phyloP scores from a whole-genome alignment of 805 yeast genomes.

The Sugiyamaella chiloensis region DNA sequence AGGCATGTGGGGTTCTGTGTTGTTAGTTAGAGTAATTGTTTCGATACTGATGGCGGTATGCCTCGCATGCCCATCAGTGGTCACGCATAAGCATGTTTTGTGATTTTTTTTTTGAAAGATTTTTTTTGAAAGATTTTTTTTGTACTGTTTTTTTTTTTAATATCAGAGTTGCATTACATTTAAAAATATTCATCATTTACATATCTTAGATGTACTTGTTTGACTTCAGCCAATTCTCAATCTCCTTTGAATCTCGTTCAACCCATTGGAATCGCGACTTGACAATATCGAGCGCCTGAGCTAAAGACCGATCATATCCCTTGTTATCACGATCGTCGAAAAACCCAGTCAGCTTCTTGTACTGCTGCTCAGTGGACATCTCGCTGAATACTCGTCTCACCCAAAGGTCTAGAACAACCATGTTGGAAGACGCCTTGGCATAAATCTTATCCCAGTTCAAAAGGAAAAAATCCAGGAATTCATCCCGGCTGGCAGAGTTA shows the following conservation, averaged over 20 bases:
- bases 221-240: constrained; percentile 42
- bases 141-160: not conserved
- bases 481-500: constrained; percentile 43
- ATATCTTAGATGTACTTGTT: constrained; percentile 11
- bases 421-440: constrained; percentile 45
- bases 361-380: constrained; percentile 37
- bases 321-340: constrained; percentile 45
- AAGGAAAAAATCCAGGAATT: constrained; percentile 50
- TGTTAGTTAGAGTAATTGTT: constrained; percentile 1
- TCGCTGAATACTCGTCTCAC: constrained; percentile 36
- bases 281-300: constrained; percentile 56
- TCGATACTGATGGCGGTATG: not conserved
- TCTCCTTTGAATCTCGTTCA: constrained; percentile 40
- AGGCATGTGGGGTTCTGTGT: constrained; percentile 9
- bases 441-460: constrained; percentile 46
- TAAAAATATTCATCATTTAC: not conserved
- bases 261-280: constrained; percentile 51
- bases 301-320: constrained; percentile 56
- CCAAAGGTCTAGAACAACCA: constrained; percentile 51
- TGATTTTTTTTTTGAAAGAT: not conserved
- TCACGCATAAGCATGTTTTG: not conserved
- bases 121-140: too few species aligned
- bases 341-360: constrained; percentile 40
- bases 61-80: constrained; percentile 4
- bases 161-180: constrained; percentile 1